Evolutionary conservation across 495 filamentous ascomycete genomes (phyloP), one percentile per base, ranked within the genome.

Genomic region (Lasiosphaeria miniovina): DNA sequence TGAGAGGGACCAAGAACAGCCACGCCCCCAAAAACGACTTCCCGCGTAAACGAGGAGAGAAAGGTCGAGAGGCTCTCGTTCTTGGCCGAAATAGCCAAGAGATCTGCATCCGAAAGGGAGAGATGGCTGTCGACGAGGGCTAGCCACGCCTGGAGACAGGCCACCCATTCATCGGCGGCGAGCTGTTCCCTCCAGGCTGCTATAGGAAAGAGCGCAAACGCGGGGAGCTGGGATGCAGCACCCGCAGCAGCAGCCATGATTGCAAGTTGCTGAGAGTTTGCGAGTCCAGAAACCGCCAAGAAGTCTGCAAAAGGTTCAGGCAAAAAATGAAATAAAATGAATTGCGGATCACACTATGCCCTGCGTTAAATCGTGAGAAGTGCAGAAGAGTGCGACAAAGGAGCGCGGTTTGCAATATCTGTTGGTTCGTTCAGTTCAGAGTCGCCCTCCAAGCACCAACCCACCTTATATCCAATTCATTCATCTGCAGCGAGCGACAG

Each of bases 91-190:
- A 73, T 63, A 32, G 67, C 61, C 53, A 62, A 43, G 59, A 91
- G 89, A 3, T 80, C 73, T 43, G 81, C 61, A 15, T 78, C 74
- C 3, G 85, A 68, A 3, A 87, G 63, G 36, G 80, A 82, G 8
- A 96, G 70, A 61, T 90, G 82, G 49, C 83, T 77, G 34, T 84
- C 79, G 32, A 85, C 68, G 4, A 95, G 75, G 8, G 82, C 67
- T 17, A 87, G 72, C 91, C 91, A 96, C 46, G 89, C 87, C 68
- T 90, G 85, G 15, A 94, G 71, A 69, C 88, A 93, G 38, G 81
- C 77, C 56, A 87, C 82, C 91, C 91, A 95, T 72, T 95, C 90
- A 36, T 82, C 74, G 2, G 85, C 80, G 8, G 80, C 74, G 36
- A 95, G 79, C 57, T 80, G 80, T 36, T 82, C 81, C 62, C 86